Evolutionary conservation across 176 grass and related monocot species (phyloP).

Genomic region (Musa schizocarpa): DNA sequence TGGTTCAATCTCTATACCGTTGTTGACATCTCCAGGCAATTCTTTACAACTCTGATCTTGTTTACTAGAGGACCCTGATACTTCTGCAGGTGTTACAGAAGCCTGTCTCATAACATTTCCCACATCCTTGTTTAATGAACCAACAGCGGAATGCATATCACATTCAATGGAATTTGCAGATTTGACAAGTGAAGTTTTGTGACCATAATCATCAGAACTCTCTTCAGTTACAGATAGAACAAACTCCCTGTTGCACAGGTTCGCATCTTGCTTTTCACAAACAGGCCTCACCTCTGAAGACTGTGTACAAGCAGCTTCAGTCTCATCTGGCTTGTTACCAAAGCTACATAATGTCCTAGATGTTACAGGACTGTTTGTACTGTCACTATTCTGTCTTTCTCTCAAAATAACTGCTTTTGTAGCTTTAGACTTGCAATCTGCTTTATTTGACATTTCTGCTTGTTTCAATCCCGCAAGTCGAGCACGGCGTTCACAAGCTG

Average conservation of each 20-base stretch:
- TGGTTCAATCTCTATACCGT: not conserved
- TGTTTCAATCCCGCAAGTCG: conserved; percentile 46
- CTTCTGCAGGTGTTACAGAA: not conserved
- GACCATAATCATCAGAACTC: not conserved
- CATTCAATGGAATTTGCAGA: not conserved
- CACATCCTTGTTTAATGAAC: not conserved
- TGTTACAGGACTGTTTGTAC: conserved; percentile 6
- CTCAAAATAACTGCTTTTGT: conserved; percentile 3
- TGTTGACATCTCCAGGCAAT: not conserved
- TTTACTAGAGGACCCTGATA: not conserved
- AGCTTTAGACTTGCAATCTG: conserved; percentile 23
- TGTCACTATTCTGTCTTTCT: conserved; percentile 27
- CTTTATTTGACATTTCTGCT: conserved; percentile 25
- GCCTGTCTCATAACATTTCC: not conserved
- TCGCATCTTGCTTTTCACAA: conserved; percentile 1
- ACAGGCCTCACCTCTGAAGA: not conserved
- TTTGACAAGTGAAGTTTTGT: not conserved
- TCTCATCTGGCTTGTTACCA: not conserved
- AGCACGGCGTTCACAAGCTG: conserved; percentile 41
- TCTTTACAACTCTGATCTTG: not conserved
- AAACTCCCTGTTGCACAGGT: not conserved
- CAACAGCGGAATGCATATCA: not conserved
- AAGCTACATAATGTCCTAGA: not conserved
- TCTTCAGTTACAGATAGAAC: not conserved
- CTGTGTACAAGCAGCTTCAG: not conserved